Conservation (phyloP, 163 green algal genomes). For the Chlorella variabilis region DNA sequence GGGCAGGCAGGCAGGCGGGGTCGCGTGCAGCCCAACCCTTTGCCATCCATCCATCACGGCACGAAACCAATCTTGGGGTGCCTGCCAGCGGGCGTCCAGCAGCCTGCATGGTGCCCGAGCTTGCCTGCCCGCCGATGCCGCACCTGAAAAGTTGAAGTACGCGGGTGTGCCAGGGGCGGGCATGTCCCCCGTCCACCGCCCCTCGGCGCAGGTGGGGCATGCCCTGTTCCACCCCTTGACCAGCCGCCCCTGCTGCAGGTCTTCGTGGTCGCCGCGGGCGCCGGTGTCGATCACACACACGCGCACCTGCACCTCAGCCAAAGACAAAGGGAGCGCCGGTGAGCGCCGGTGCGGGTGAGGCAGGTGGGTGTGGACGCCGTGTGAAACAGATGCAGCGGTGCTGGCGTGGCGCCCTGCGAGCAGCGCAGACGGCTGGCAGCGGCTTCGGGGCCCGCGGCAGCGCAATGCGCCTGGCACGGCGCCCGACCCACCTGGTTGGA, state of each 20-base stretch:
- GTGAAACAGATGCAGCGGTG: too few relatives aligned
- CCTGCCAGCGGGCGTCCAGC: too few relatives aligned
- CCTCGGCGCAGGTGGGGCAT: not conserved
- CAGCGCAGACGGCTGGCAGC: too few relatives aligned
- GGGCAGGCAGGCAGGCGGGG: not conserved
- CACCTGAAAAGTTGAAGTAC: not conserved
- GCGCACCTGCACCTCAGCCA: not conserved
- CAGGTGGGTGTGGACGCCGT: too few relatives aligned
- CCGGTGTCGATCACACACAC: conserved; percentile 69
- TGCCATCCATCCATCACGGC: too few relatives aligned
- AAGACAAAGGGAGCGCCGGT: too few relatives aligned
- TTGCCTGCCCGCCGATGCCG: not conserved
- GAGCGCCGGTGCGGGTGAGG: too few relatives aligned
- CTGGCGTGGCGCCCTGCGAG: too few relatives aligned
- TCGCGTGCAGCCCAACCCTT: too few relatives aligned
- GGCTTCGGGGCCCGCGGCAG: too few relatives aligned
- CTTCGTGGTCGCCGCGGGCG: conserved; percentile 51
- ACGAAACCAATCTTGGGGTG: too few relatives aligned
- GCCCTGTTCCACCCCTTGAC: conserved; percentile 45
- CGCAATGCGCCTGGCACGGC: not conserved
- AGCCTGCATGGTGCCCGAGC: not conserved
- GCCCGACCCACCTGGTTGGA: not conserved
- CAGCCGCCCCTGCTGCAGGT: conserved; percentile 48
- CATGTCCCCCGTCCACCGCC: not conserved
- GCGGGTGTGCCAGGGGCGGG: not conserved